Base-by-base conservation (phyloP, 768 basidiomycete species). In the Boletus huronensis region DNA sequence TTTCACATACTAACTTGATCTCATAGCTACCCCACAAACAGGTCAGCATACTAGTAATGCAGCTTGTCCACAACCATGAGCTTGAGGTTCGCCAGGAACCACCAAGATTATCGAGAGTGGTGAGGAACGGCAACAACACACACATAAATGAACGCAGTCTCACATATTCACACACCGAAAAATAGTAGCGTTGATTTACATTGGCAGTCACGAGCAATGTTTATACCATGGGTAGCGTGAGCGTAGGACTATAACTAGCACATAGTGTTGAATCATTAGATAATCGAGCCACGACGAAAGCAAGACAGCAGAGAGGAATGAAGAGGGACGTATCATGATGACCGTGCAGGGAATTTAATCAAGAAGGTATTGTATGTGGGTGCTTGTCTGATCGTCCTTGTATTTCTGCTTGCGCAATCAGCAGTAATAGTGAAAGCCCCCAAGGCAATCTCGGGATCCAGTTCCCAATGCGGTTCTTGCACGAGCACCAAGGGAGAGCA, bases 371-470 rank as follows among this genome's bases (percentile, higher is more conserved):
- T 53, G 13, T 46, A 42, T 55, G 41, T 52, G 54, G 16, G 53
- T 61, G 61, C 16, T 44, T n/a, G 16, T 36, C 36, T 34, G 32
- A 34, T 56, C n/a, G 26, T 57, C 50, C 46, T 34, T 26, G 54
- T n/a, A 39, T 46, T 39, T 39, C 38, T 11, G 21, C 51, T 9
- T 31, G 48, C 35, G 21, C 52, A 25, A 31, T 60, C 29, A 65
- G 29, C 53, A 50, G 19, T 58, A 52, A 36, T 58, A 62, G 45
- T 54, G 36, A 29, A 50, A 44, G 10, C 38, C 48, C n/a, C 58
- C 61, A 65, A 16, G 55, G 50, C 16, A 61, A 36, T 8, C 52
- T 45, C 68, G 58, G 26, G 61, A 66, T 9, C 57, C 59, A 60
- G 48, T 53, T 48, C 23, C 54, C 50, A 21, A 46, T 11, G 2